Base-by-base conservation (phyloP, 495 filamentous ascomycete genomes). In the Pyrenula aspistea region DNA sequence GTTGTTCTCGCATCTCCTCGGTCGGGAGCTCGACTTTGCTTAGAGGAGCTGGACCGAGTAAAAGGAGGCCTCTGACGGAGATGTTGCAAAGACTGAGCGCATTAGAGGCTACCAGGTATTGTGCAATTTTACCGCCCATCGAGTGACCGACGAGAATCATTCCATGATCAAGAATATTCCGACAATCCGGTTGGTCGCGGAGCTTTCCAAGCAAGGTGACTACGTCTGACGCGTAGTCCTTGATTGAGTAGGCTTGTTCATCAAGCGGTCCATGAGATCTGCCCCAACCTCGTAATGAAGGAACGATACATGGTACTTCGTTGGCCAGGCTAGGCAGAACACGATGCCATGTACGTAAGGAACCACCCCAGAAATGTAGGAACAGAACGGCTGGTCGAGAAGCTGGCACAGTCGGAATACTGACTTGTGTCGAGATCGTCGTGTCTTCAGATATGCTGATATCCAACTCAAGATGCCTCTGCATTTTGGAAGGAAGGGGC, bases 321-420 rank as follows among this genome's bases (percentile, higher is more conserved):
- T 61, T 1, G 59, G 50, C 0, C 63, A 68, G 12, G 65, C 54
- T 0, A 62, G 51, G 4, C 60, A 59, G 4, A 61, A 73, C 56
- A 12, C 65, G 63, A 57, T 63, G 56, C 65, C 66, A 74, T n/a
- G 71, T 73, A 1, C 53, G 57, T 12, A 68, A 67, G 23, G 68
- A 71, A 25, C 72, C 73, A 42, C 73, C 73, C 71, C 72, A 74
- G 63, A 75, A 73, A 56, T 74, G 71, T 20, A 74, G 62, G 51
- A 74, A 74, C 20, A 73, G 57, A 2, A 75, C 56, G 0, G 69
- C 56, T 4, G 67, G 64, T 23, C 31, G 31, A 42, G 4, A 4
- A 8, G 15, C 15, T 42, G 31, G 31, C 15, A 8, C 31, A 42
- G 31, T 15, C 15, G 31, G 31, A 15, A 42, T 42, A 4, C 8